phyloP scores from a whole-genome alignment of 257 asterid species.

The Solanum acaule region DNA sequence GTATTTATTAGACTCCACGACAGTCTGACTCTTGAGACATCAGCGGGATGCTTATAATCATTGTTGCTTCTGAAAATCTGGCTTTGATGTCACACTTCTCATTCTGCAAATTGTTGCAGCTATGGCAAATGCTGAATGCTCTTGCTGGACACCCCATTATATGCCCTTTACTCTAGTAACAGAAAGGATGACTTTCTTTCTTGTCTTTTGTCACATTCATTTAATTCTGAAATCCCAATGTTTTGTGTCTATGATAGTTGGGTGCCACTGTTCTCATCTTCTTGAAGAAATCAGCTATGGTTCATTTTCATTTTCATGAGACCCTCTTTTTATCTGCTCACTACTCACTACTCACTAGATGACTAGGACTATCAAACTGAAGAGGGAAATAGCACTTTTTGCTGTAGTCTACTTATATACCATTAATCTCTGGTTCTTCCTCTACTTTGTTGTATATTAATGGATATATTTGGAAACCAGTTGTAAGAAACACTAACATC shows the following conservation, averaged over 20 bases:
- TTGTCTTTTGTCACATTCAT: background rate
- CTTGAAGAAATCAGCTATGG: background rate
- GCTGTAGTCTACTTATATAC: background rate
- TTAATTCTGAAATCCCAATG: background rate
- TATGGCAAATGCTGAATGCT: background rate
- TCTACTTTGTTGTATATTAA: background rate
- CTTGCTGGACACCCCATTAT: background rate
- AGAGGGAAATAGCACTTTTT: background rate
- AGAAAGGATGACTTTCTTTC: background rate
- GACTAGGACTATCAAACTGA: background rate
- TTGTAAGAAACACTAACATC: slow-evolving; percentile 14
- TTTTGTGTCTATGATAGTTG: background rate
- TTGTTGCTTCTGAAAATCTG: background rate
- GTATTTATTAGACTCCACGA: background rate
- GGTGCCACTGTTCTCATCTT: background rate
- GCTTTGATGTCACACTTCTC: background rate
- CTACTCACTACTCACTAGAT: background rate
- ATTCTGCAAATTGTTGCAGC: background rate
- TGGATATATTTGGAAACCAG: slow-evolving; percentile 7
- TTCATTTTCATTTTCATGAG: background rate
- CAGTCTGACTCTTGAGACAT: background rate
- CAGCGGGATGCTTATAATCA: background rate
- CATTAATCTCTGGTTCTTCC: background rate
- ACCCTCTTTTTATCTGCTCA: background rate
- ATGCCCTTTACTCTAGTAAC: background rate